Evolutionary conservation across 2,329 filamentous ascomycete species (phyloP).

Genomic region (Cadophora malorum): DNA sequence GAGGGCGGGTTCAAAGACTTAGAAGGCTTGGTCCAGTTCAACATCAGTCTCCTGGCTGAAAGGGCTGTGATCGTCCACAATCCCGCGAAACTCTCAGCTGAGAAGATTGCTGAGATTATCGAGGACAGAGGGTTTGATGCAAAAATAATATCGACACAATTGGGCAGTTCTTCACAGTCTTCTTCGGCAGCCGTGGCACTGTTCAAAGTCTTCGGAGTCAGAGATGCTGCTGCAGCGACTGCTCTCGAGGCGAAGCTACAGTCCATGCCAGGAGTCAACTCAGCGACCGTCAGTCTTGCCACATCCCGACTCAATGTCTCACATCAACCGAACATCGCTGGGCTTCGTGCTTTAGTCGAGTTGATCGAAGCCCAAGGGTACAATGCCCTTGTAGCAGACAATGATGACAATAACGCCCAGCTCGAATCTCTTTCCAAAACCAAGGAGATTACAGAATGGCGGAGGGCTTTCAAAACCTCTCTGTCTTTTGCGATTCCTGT

Average conservation of each 20-base stretch:
- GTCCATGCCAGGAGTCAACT: constrained; percentile 72
- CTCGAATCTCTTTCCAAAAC: constrained; percentile 96
- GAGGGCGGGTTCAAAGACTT: constrained; percentile 80
- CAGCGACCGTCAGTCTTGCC: constrained; percentile 75
- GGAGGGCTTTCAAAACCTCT: constrained; percentile 78
- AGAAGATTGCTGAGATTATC: constrained; percentile 81
- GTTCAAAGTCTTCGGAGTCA: constrained; percentile 83
- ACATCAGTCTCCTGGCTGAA: constrained; percentile 93
- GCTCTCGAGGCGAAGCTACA: constrained; percentile 73
- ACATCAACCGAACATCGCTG: constrained; percentile 74
- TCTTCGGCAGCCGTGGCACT: constrained; percentile 68
- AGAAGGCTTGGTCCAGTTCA: constrained; percentile 84
- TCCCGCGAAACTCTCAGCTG: constrained; percentile 69
- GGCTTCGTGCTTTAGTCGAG: constrained; percentile 83
- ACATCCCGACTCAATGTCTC: constrained; percentile 76
- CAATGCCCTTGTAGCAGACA: constrained; percentile 88
- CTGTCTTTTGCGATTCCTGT: constrained; percentile 86
- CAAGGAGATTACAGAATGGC: constrained; percentile 94
- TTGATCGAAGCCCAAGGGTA: constrained; percentile 81
- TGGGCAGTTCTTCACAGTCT: constrained; percentile 61
- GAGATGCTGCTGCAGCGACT: constrained; percentile 73
- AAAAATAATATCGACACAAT: constrained; percentile 76
- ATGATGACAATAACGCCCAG: constrained; percentile 95
- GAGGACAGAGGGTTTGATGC: constrained; percentile 92
- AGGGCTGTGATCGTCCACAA: constrained; percentile 89